Evolutionary conservation across 2,329 filamentous ascomycete species (phyloP).

Genomic region (Colletotrichum sansevieriae): DNA sequence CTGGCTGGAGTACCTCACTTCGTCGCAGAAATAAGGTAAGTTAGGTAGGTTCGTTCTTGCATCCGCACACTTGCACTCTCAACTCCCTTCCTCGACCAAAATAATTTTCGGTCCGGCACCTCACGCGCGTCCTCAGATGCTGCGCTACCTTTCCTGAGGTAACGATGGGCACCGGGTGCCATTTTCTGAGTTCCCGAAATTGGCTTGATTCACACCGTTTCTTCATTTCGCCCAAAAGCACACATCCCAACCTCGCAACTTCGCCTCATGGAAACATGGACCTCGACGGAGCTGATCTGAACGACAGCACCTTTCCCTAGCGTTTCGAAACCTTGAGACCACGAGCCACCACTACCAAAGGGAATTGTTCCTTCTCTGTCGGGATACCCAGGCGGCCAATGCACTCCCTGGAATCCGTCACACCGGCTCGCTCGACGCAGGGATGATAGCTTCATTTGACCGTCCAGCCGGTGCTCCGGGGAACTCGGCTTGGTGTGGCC

Average conservation of each 20-base stretch:
- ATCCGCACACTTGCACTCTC: too few relatives aligned
- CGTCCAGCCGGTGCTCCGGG: constrained; percentile 26
- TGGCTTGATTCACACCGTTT: constrained; percentile 16
- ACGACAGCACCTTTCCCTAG: constrained; percentile 18
- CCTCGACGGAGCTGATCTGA: constrained; percentile 17
- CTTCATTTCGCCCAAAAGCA: constrained; percentile 5
- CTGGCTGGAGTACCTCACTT: not conserved
- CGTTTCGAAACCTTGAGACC: constrained; percentile 26
- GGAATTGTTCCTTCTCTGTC: constrained; percentile 28
- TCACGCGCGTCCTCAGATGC: not conserved
- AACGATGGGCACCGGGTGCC: not conserved
- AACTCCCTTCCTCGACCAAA: too few relatives aligned
- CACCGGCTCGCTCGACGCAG: constrained; percentile 24
- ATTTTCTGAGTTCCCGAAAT: constrained; percentile 17
- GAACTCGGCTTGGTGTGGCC: constrained; percentile 30
- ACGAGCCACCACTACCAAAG: constrained; percentile 22
- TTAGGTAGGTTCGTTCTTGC: too few relatives aligned
- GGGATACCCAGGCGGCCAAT: constrained; percentile 32
- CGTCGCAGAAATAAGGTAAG: too few relatives aligned
- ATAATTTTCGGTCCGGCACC: not conserved
- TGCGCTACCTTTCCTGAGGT: not conserved
- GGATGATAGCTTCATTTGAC: constrained; percentile 29
- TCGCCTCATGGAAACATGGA: constrained; percentile 17
- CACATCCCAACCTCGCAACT: constrained; percentile 20
- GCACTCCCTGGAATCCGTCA: constrained; percentile 29